Percentiles rank a stretch among this genome's conserved stretches.
Conservation (phyloP, 257 asterid genomes). For the Ligustrum vulgare region DNA sequence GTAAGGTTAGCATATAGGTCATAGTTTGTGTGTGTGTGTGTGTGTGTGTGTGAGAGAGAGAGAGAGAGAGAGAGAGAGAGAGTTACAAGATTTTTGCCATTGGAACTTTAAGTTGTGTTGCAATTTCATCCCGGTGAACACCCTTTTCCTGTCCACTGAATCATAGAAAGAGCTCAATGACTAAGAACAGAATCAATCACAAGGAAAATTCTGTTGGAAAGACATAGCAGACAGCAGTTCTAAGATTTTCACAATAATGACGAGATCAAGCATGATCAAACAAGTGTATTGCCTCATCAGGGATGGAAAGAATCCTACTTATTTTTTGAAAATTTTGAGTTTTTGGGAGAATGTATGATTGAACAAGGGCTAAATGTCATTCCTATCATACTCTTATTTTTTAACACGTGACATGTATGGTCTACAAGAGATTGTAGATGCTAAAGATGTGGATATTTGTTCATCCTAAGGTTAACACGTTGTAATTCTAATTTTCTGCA, state of each 20-base stretch:
- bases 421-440: neutral
- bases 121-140: conserved; percentile 64
- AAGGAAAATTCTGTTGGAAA: neutral
- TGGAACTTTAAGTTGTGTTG: conserved; percentile 61
- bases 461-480: neutral
- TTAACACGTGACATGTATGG: neutral
- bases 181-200: neutral
- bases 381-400: neutral
- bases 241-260: neutral
- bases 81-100: conserved; percentile 58
- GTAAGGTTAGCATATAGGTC: neutral
- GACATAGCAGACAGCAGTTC: neutral
- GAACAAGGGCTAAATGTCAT: too few species aligned
- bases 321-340: too few species aligned
- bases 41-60: neutral
- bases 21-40: neutral
- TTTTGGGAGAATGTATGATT: too few species aligned
- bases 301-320: neutral
- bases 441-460: neutral
- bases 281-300: neutral
- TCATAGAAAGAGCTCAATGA: conserved; percentile 15
- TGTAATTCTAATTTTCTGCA: neutral
- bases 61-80: conserved; percentile 24
- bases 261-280: neutral
- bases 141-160: conserved; percentile 71